phyloP scores from a whole-genome alignment of 345 rosid species.

The Brassica juncea region DNA sequence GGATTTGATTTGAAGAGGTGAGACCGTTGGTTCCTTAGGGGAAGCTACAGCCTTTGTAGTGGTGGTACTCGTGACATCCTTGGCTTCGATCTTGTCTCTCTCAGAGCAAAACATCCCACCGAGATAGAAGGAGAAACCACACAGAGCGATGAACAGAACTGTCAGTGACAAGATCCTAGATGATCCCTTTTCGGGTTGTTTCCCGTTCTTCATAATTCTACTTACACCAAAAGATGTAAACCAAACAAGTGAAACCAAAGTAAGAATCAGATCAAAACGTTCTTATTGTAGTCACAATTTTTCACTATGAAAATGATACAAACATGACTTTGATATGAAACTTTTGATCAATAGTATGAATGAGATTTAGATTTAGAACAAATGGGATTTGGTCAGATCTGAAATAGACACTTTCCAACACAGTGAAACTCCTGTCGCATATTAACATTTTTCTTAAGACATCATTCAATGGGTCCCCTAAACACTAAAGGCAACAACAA shows the following conservation, averaged over 20 bases:
- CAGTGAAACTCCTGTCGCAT: conserved; percentile 23
- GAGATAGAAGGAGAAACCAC: conserved; percentile 90
- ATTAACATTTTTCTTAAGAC: conserved; percentile 5
- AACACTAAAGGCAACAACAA: conserved; percentile 23
- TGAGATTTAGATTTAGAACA: background rate
- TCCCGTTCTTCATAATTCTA: conserved; percentile 71
- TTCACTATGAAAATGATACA: background rate
- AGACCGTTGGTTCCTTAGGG: conserved; percentile 48
- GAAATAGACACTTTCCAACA: conserved; percentile 9
- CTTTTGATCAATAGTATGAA: background rate
- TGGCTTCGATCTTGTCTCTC: conserved; percentile 47
- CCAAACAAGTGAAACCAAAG: background rate
- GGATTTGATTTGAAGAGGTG: conserved; percentile 64
- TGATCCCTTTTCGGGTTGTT: conserved; percentile 58
- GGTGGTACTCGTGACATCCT: conserved; percentile 38
- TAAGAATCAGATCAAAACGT: background rate
- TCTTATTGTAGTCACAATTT: background rate
- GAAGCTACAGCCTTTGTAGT: conserved; percentile 45
- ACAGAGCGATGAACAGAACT: conserved; percentile 54
- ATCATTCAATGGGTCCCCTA: conserved; percentile 36
- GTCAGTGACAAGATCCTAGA: conserved; percentile 51
- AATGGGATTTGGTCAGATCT: conserved; percentile 28
- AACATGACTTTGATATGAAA: background rate
- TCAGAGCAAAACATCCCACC: conserved; percentile 82
- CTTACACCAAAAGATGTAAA: conserved; percentile 1